phyloP scores from a whole-genome alignment of 768 basidiomycete genomes.

The Exsudoporus frostii region DNA sequence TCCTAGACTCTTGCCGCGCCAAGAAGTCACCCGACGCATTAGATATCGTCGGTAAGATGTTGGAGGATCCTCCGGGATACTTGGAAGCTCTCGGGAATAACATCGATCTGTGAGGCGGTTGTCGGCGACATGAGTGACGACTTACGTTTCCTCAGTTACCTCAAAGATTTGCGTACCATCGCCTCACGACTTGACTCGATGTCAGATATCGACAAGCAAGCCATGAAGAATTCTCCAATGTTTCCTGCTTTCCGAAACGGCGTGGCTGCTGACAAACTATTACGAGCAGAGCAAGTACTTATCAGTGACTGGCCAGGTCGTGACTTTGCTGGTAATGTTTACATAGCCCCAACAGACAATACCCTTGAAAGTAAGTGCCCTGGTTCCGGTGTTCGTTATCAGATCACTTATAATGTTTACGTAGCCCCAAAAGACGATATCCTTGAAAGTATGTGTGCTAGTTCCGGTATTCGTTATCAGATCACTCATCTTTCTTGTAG shows the following conservation, averaged over 20 bases:
- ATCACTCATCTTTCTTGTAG: not conserved
- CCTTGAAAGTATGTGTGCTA: constrained; percentile 4
- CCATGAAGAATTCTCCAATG: constrained; percentile 7
- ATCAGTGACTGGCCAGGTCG: constrained; percentile 13
- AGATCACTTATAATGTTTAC: no score
- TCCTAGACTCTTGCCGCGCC: constrained; percentile 12
- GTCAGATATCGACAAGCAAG: constrained; percentile 3
- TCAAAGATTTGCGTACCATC: constrained; percentile 11
- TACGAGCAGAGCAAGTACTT: constrained; percentile 10
- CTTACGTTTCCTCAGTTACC: constrained; percentile 8
- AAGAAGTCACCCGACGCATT: constrained; percentile 13
- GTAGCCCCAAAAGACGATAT: constrained; percentile 5
- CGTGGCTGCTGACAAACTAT: not conserved
- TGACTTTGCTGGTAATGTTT: constrained; percentile 6
- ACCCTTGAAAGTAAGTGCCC: constrained; percentile 5
- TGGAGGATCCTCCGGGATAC: constrained; percentile 6
- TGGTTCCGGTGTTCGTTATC: not conserved
- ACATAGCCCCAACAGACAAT: constrained; percentile 7
- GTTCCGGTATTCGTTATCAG: not conserved
- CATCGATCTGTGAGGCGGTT: constrained; percentile 2
- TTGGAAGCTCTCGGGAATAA: not conserved
- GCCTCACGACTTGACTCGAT: constrained; percentile 11
- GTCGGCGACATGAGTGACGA: not conserved
- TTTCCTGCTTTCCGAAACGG: constrained; percentile 3
- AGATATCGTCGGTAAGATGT: constrained; percentile 10